A percentile compares a stretch with the other conserved stretches of the same genome.
phyloP scores from a whole-genome alignment of 495 filamentous ascomycete genomes.

The Annulohypoxylon nitens region DNA sequence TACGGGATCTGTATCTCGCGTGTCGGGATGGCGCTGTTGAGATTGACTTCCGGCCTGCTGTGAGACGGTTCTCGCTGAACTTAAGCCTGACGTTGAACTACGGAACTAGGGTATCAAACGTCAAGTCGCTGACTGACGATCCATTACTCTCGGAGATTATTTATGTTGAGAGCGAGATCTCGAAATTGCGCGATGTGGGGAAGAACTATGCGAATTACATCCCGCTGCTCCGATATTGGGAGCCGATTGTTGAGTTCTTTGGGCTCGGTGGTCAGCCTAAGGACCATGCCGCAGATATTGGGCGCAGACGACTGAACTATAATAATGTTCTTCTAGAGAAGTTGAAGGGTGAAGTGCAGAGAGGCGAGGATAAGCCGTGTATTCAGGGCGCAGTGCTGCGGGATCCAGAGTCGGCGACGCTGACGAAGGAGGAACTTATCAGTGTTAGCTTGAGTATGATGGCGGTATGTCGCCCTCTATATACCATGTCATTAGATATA shows the following conservation, averaged over 20 bases:
- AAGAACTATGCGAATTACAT: constrained; percentile 82
- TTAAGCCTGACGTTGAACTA: constrained; percentile 77
- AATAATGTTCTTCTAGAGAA: constrained; percentile 70
- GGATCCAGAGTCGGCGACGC: constrained; percentile 69
- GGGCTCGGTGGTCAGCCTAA: constrained; percentile 33
- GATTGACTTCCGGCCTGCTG: constrained; percentile 74
- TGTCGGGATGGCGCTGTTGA: constrained; percentile 68
- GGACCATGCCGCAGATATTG: constrained; percentile 68
- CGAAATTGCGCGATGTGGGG: constrained; percentile 73
- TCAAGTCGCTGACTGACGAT: constrained; percentile 62
- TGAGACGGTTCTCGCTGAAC: constrained; percentile 76
- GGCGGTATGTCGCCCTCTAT: constrained; percentile 17
- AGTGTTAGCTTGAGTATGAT: constrained; percentile 83
- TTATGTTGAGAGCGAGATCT: constrained; percentile 72
- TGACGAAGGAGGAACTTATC: constrained; percentile 72
- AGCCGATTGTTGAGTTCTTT: constrained; percentile 48
- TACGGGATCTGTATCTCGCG: constrained; percentile 73
- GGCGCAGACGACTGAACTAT: constrained; percentile 66
- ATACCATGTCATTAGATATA: neutral
- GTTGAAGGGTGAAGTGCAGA: constrained; percentile 69
- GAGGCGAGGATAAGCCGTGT: constrained; percentile 76
- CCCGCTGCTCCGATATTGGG: constrained; percentile 69
- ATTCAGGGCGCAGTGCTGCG: constrained; percentile 78
- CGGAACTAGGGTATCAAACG: constrained; percentile 71
- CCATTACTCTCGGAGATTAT: constrained; percentile 72